Conservation (phyloP, 2,329 filamentous ascomycete species). For the Ophioceras dolichostomum region DNA sequence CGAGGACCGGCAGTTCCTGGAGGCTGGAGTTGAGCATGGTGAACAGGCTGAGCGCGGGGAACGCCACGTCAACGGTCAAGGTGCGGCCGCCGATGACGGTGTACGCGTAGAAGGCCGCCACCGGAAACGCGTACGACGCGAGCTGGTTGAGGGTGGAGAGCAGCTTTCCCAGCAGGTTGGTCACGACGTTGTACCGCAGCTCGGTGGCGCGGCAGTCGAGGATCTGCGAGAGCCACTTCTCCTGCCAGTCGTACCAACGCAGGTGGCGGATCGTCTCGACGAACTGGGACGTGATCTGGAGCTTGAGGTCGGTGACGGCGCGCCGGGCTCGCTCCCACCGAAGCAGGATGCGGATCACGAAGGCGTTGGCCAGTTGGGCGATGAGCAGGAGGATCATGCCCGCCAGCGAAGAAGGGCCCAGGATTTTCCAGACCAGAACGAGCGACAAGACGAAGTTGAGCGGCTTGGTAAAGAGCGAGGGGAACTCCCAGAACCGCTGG, state of each 20-base stretch:
- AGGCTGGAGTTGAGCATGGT: conserved; percentile 61
- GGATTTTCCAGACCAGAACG: conserved; percentile 61
- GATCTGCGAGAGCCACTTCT: conserved; percentile 58
- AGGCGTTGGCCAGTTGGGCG: conserved; percentile 57
- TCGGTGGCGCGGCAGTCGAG: conserved; percentile 57
- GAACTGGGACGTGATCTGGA: conserved; percentile 74
- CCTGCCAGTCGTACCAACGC: conserved; percentile 75
- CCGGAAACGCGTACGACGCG: conserved; percentile 63
- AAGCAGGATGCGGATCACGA: conserved; percentile 54
- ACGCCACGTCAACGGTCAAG: conserved; percentile 70
- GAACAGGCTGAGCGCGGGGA: conserved; percentile 76
- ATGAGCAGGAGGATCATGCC: conserved; percentile 58
- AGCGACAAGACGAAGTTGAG: conserved; percentile 65
- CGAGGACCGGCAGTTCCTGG: conserved; percentile 60
- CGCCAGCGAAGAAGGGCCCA: conserved; percentile 68
- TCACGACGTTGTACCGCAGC: conserved; percentile 50
- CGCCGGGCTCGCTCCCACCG: conserved; percentile 60
- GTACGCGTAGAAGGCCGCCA: conserved; percentile 72
- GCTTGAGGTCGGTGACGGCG: conserved; percentile 60
- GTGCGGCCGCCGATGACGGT: conserved; percentile 57
- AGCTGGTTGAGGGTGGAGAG: conserved; percentile 61
- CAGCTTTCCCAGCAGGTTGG: conserved; percentile 46
- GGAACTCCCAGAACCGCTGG: conserved; percentile 81
- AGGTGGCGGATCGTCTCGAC: conserved; percentile 76
- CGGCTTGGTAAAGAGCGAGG: conserved; percentile 62